A percentile compares a stretch with the other conserved stretches of the same genome.
phyloP scores from a whole-genome alignment of 2,329 filamentous ascomycete genomes.

The Orbilia javanica region DNA sequence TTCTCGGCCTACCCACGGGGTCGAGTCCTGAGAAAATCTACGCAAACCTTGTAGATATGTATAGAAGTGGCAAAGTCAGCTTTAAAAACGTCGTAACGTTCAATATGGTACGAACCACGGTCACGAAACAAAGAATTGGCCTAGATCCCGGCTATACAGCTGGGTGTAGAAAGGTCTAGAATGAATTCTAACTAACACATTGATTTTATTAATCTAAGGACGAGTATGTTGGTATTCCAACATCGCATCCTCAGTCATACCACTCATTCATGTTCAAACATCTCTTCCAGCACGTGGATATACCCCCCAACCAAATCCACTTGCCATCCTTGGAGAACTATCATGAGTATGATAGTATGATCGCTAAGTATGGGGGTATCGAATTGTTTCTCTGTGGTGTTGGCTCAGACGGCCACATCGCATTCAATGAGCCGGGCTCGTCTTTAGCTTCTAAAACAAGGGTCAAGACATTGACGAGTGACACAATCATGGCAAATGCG shows the following conservation, averaged over 20 bases:
- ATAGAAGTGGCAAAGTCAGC: constrained; percentile 73
- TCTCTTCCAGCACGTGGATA: constrained; percentile 88
- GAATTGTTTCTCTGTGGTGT: constrained; percentile 88
- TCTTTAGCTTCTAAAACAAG: constrained; percentile 81
- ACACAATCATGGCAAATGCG: constrained; percentile 87
- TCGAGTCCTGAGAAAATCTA: constrained; percentile 85
- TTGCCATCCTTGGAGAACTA: constrained; percentile 84
- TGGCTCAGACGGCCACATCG: constrained; percentile 87
- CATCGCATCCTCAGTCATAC: constrained; percentile 86
- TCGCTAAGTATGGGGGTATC: constrained; percentile 80
- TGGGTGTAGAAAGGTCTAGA: no score
- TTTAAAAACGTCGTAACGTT: constrained; percentile 92
- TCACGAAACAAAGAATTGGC: constrained; percentile 52
- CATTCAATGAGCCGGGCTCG: constrained; percentile 90
- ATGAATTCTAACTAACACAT: neutral
- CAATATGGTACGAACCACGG: constrained; percentile 76
- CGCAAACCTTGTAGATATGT: constrained; percentile 75
- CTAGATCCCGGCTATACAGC: neutral
- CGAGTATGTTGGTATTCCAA: constrained; percentile 86
- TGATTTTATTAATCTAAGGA: constrained; percentile 69
- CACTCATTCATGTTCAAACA: constrained; percentile 95
- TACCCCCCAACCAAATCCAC: constrained; percentile 84
- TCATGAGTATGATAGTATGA: constrained; percentile 81
- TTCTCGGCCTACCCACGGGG: constrained; percentile 85
- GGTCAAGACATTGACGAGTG: constrained; percentile 87